Evolutionary conservation across 2,329 filamentous ascomycete species (phyloP), one percentile per base, ranked within the genome.

Genomic region (Penicillium fuscoglaucum): DNA sequence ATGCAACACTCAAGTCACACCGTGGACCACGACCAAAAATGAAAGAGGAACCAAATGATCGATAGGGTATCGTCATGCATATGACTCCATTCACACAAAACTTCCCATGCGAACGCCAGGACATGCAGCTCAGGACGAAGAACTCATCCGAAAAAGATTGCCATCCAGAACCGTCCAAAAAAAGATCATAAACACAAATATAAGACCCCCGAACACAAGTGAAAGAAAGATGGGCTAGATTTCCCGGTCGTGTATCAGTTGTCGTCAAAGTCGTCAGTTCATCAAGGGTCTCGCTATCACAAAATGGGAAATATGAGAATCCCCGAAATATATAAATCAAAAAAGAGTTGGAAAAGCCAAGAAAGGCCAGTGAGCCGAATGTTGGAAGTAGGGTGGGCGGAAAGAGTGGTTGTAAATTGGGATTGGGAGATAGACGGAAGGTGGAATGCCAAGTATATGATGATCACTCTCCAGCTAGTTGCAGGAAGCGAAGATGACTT

Each of bases 61-160:
- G 61, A 70, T 66, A 65, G 70, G 70, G 67, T 73, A 72, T 74
- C 67, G 69, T 68, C 66, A 74, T 72, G 70, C 70, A 70, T 63
- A 63, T 50, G 60, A 64, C 60, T 61, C 63, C 68, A 70, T 66
- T 63, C 66, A 71, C 52, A 66, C 53, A 64, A 61, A 46, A 26
- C 51, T 53, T 64, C 66, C 66, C 64, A 58, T 55, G 52, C 60
- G 55, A 58, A 71, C 70, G 68, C 70, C 71, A 67, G 59, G 65
- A 67, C 58, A 72, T 71, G 67, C 69, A 68, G 54, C 58, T 55
- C 43, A 40, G 47, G 64, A 59, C 58, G 57, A 46, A 55, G 53
- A 53, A 60, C 58, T 52, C 29, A 48, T 43, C 58, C 57, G 50
- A 55, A 59, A 61, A 53, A 52, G 57, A 61, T 62, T 55, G 60